Conservation (phyloP, 305 asterid genomes). For the Solanum chacoense region DNA sequence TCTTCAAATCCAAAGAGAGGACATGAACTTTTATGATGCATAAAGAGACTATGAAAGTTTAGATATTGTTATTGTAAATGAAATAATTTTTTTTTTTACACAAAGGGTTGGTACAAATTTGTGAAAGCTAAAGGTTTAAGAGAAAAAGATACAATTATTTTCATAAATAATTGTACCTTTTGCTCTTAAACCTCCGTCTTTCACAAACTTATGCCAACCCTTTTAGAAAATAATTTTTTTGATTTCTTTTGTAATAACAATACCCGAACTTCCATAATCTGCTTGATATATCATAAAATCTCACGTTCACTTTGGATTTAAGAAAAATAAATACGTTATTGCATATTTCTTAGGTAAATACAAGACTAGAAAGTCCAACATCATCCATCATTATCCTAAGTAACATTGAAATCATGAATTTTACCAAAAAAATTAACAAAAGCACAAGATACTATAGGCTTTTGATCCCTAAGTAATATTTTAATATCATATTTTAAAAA, state of each 20-base stretch:
- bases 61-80: not conserved
- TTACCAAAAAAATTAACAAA: no score
- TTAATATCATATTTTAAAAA: not conserved
- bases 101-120: not conserved
- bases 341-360: conserved; percentile 49
- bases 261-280: conserved; percentile 45
- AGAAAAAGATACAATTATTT: not conserved
- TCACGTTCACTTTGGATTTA: conserved; percentile 16
- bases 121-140: not conserved
- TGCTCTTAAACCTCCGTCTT: not conserved
- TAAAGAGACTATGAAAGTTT: not conserved
- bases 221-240: conserved; percentile 54
- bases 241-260: conserved; percentile 58
- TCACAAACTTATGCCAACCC: conserved; percentile 10
- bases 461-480: not conserved
- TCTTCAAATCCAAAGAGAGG: not conserved
- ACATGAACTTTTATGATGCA: not conserved
- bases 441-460: not conserved
- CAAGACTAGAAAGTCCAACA: conserved; percentile 52
- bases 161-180: no score
- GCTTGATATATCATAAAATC: conserved; percentile 29
- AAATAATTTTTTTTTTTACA: no score
- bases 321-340: conserved; percentile 38
- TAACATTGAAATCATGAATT: not conserved
- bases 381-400: conserved; percentile 10